Percentiles rank a stretch among this genome's conserved stretches.
Evolutionary conservation across 2,329 filamentous ascomycete species (phyloP).

Genomic region (Penicillium vulpinum): DNA sequence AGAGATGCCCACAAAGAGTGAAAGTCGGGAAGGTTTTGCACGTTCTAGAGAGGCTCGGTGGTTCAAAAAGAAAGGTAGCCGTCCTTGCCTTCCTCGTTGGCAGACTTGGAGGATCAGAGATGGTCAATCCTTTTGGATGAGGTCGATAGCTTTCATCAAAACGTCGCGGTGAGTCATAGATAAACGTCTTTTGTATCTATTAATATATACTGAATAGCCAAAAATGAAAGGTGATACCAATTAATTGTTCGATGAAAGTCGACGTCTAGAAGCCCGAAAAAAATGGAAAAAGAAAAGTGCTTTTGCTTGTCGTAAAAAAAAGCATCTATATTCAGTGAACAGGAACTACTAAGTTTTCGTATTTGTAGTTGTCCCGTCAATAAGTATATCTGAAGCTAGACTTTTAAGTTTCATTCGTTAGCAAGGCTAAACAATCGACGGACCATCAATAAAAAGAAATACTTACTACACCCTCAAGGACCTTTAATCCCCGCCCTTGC

Average conservation of each 20-base stretch:
- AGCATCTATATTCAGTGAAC: neutral
- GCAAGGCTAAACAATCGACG: neutral
- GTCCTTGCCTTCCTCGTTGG: constrained; percentile 13
- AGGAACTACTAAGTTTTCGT: neutral
- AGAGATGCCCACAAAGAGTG: neutral
- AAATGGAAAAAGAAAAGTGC: too few relatives aligned
- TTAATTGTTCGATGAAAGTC: neutral
- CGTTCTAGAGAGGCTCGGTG: neutral
- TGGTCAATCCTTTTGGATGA: constrained; percentile 6
- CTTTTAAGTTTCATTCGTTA: constrained; percentile 17
- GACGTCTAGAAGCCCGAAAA: neutral
- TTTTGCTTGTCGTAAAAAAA: neutral
- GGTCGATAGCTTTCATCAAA: neutral
- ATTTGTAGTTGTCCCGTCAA: constrained; percentile 16
- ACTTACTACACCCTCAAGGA: constrained; percentile 52
- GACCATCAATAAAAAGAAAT: neutral
- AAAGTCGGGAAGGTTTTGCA: neutral
- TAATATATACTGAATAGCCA: neutral
- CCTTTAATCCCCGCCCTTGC: constrained; percentile 48
- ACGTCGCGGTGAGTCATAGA: neutral
- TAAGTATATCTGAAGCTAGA: constrained; percentile 38
- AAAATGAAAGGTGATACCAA: neutral
- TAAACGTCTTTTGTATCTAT: constrained; percentile 3
- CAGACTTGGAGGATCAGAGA: constrained; percentile 20
- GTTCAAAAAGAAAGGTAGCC: too few relatives aligned